These are phyloP conservation scores for Metarhizium rileyi DNA, from an alignment of 2,329 filamentous ascomycete species.

Conservation along the genomic window DNA sequence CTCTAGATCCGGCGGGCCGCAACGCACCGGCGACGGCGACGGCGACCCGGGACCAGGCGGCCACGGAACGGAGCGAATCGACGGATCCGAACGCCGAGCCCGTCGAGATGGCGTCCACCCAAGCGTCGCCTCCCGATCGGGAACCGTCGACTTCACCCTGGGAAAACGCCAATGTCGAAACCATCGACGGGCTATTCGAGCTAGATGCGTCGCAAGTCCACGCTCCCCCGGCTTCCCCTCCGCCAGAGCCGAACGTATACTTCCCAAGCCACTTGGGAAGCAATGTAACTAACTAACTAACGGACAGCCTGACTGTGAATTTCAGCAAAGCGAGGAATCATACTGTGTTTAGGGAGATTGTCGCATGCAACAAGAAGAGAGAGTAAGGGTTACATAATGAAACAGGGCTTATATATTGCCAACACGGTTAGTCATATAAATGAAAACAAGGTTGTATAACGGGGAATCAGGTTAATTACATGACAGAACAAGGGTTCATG, in stretches of 20 bases:
- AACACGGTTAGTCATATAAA: no score
- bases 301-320: no score
- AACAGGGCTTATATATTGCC: no score
- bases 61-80: slow-evolving; percentile 24
- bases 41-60: background rate
- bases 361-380: background rate
- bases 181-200: slow-evolving; percentile 21
- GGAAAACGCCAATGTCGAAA: slow-evolving; percentile 11
- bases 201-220: background rate
- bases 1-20: no score
- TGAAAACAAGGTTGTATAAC: no score
- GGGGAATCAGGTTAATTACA: no score
- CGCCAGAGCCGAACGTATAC: background rate
- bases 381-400: background rate
- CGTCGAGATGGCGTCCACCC: slow-evolving; percentile 42
- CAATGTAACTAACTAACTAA: no score
- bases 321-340: no score
- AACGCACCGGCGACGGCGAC: background rate
- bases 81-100: slow-evolving; percentile 21
- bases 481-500: no score
- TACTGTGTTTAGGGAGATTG: no score
- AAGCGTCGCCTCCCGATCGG: background rate
- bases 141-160: background rate
- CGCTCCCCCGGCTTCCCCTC: slow-evolving; percentile 1
- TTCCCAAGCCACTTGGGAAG: background rate